Conservation (phyloP, 1,284 basidiomycete genomes). For the Rhodotorula sp. region DNA sequence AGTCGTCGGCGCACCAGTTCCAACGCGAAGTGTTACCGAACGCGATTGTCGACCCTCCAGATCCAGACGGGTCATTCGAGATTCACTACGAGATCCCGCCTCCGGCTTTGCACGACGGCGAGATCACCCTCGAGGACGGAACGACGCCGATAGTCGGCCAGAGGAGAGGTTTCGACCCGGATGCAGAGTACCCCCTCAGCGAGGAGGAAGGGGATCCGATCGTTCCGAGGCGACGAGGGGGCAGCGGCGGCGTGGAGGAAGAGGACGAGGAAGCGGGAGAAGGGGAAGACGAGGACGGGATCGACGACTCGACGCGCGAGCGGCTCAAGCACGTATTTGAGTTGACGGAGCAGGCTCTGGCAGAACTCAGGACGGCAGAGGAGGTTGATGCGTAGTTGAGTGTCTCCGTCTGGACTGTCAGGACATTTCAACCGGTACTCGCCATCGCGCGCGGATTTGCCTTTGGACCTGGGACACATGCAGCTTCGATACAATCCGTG, state of each 20-base stretch:
- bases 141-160: conserved; percentile 16
- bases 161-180: conserved; percentile 30
- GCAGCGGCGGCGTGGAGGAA: not conserved
- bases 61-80: conserved; percentile 17
- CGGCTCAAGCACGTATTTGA: conserved; percentile 25
- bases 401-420: no score
- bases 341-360: conserved; percentile 12
- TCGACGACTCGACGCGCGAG: conserved; percentile 3
- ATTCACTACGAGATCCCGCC: conserved; percentile 26
- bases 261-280: not conserved
- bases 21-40: not conserved
- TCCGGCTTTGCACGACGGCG: conserved; percentile 19
- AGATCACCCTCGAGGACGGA: conserved; percentile 7
- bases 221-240: not conserved
- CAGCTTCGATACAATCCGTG: no score
- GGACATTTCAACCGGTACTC: no score
- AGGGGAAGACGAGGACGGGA: conserved; percentile 2
- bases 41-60: conserved; percentile 7
- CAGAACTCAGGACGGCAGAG: not conserved
- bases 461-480: no score
- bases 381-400: not conserved
- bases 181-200: conserved; percentile 24
- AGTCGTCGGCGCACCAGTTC: not conserved
- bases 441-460: no score
- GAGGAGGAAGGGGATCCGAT: conserved; percentile 15